A percentile compares a stretch with the other conserved stretches of the same genome.
phyloP scores from a whole-genome alignment of 1,284 basidiomycete genomes.

The Sporisorium sorghi region DNA sequence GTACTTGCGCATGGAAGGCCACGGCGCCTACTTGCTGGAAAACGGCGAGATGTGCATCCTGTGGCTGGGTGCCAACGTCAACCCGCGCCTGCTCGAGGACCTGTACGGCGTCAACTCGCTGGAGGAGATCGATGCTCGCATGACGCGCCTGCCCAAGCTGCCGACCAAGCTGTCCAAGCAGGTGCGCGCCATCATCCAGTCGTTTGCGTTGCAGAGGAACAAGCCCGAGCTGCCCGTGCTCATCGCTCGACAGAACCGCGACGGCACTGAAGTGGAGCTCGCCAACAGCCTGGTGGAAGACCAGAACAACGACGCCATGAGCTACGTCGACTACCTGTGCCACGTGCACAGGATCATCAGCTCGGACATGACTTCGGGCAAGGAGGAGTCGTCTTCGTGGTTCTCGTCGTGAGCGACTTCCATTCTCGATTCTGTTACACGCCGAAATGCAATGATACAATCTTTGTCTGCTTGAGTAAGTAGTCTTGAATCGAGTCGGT shows the following conservation, averaged over 20 bases:
- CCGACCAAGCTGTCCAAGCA: conserved; percentile 84
- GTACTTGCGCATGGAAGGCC: conserved; percentile 87
- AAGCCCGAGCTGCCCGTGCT: conserved; percentile 78
- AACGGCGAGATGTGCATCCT: conserved; percentile 91
- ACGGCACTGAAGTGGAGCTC: conserved; percentile 93
- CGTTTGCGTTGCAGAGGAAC: conserved; percentile 76
- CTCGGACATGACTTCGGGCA: conserved; percentile 58
- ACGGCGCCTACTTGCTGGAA: conserved; percentile 92
- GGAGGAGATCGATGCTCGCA: conserved; percentile 78
- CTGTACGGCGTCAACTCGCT: conserved; percentile 87
- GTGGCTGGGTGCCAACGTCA: conserved; percentile 88
- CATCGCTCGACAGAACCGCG: conserved; percentile 90
- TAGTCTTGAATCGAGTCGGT: too few relatives aligned
- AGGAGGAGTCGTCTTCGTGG: conserved; percentile 50
- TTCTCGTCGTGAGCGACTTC: conserved; percentile 35
- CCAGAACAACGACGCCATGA: conserved; percentile 91
- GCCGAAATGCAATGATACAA: conserved; percentile 8
- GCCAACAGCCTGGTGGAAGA: conserved; percentile 97
- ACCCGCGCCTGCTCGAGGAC: conserved; percentile 84
- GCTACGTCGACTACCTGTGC: conserved; percentile 68
- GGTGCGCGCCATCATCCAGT: conserved; percentile 83
- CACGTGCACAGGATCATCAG: conserved; percentile 67
- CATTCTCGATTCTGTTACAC: too few relatives aligned
- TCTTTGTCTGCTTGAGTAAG: neutral
- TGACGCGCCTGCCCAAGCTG: conserved; percentile 80